Evolutionary conservation across 2,329 filamentous ascomycete genomes (phyloP).

Genomic region (Decorospora gaudefroyi): DNA sequence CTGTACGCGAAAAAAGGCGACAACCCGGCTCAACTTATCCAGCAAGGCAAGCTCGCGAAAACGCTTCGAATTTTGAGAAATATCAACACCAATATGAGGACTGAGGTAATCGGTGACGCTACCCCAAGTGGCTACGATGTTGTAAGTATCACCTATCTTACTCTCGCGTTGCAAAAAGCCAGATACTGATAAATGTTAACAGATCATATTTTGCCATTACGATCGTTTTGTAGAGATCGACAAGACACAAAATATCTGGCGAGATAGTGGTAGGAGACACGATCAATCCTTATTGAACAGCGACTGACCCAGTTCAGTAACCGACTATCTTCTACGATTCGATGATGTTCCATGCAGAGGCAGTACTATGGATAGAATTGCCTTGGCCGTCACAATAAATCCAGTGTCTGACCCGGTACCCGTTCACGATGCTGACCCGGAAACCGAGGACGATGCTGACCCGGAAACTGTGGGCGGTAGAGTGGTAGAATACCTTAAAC

Average conservation of each 20-base stretch:
- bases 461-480: too few species aligned
- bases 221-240: slow-evolving; percentile 7
- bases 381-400: slow-evolving; percentile 9
- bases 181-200: neutral
- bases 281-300: neutral
- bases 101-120: neutral
- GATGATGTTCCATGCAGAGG: neutral
- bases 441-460: too few species aligned
- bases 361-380: neutral
- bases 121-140: slow-evolving; percentile 1
- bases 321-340: neutral
- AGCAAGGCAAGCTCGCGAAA: neutral
- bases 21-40: neutral
- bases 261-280: neutral
- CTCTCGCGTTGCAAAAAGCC: neutral
- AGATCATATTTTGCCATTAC: slow-evolving; percentile 13
- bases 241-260: neutral
- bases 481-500: too few species aligned
- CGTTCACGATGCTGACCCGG: too few species aligned
- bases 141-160: slow-evolving; percentile 6
- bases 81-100: slow-evolving; percentile 1
- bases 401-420: neutral
- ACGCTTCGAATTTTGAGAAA: neutral
- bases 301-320: neutral
- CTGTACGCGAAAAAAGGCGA: slow-evolving; percentile 12